These are phyloP conservation scores for Phascolomyces articulosus DNA, from an alignment of 371 early-diverging fungal genomes.

Conservation along the genomic window DNA sequence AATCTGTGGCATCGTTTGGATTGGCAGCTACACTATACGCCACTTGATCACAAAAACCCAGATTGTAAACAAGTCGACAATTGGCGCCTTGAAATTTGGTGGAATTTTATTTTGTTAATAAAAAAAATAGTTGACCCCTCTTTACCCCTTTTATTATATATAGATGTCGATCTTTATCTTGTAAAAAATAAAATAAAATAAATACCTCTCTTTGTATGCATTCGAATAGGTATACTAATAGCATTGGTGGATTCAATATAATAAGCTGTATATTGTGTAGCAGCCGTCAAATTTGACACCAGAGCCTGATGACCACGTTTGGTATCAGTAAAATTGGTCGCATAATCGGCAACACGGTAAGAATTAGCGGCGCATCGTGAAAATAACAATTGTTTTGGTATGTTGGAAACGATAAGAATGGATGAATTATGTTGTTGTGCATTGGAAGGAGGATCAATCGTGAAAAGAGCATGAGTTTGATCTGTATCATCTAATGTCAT, in stretches of 20 bases:
- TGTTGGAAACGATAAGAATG: constrained; percentile 35
- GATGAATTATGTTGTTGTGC: constrained; percentile 19
- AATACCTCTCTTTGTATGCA: constrained; percentile 36
- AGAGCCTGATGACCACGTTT: constrained; percentile 36
- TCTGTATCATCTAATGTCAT: constrained; percentile 61
- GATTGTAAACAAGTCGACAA: constrained; percentile 58
- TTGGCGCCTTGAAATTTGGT: constrained; percentile 28
- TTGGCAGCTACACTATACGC: constrained; percentile 49
- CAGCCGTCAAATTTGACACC: constrained; percentile 38
- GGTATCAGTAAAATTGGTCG: constrained; percentile 38
- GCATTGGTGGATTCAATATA: constrained; percentile 39
- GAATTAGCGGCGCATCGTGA: constrained; percentile 55
- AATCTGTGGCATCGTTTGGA: constrained; percentile 17
- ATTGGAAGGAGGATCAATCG: constrained; percentile 31
- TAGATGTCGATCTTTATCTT: no score
- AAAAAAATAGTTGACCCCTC: constrained; percentile 8
- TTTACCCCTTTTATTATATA: no score
- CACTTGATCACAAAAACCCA: constrained; percentile 62
- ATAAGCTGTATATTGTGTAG: constrained; percentile 47
- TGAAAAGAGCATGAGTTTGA: constrained; percentile 52
- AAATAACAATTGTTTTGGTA: constrained; percentile 40
- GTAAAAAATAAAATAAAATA: no score
- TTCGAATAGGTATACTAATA: constrained; percentile 27
- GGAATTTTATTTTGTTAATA: neutral
- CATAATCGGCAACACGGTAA: constrained; percentile 30